phyloP scores from a whole-genome alignment of 2,329 filamentous ascomycete species.

The Sarocladium brachiariae region DNA sequence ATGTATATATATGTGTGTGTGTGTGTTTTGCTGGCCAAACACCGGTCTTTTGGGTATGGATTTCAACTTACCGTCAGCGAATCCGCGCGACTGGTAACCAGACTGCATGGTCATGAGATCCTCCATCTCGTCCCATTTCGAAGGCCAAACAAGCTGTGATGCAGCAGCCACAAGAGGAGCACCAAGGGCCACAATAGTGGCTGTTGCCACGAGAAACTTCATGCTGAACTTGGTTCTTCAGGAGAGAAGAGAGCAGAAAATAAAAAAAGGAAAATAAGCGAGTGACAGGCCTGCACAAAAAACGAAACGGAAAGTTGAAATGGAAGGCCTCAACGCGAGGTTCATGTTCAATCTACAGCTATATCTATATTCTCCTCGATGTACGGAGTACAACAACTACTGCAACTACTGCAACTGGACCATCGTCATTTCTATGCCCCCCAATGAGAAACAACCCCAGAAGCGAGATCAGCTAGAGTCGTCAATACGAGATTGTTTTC shows the following conservation, averaged over 20 bases:
- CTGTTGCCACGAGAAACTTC: neutral
- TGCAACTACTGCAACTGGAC: too few species aligned
- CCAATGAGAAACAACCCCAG: too few species aligned
- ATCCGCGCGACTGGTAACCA: constrained; percentile 16
- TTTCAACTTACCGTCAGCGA: constrained; percentile 15
- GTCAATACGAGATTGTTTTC: neutral
- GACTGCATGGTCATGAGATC: constrained; percentile 17
- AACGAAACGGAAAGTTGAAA: too few species aligned
- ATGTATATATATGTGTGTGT: too few species aligned
- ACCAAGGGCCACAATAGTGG: neutral
- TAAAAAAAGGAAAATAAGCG: neutral
- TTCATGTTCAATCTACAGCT: too few species aligned
- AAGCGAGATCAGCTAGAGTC: too few species aligned
- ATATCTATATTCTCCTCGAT: too few species aligned
- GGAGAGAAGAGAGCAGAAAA: neutral
- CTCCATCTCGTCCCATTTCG: constrained; percentile 16
- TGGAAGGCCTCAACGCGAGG: too few species aligned
- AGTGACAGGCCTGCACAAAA: neutral
- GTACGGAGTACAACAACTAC: too few species aligned
- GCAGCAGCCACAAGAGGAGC: constrained; percentile 10
- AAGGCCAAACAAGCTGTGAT: constrained; percentile 16
- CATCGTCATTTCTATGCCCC: neutral
- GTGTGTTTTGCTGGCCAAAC: too few species aligned
- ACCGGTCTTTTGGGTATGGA: too few species aligned
- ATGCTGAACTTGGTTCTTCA: neutral